Percentiles rank a stretch among this genome's conserved stretches.
Conservation (phyloP, 2,329 filamentous ascomycete genomes). For the Passalora sequoiae region DNA sequence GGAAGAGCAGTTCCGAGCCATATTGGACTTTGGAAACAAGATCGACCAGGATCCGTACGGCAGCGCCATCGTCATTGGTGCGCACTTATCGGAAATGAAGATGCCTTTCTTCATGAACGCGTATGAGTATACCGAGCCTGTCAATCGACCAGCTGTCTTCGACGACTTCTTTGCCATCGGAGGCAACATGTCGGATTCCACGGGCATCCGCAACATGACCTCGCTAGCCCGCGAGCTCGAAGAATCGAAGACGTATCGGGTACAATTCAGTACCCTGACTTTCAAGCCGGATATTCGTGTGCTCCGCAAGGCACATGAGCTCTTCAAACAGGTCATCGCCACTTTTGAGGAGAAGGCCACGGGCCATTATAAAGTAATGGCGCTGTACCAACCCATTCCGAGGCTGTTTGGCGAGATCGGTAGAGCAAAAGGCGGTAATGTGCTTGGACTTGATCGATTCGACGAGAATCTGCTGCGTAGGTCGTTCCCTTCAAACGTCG, state of each 20-base stretch:
- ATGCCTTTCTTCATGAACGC: constrained; percentile 15
- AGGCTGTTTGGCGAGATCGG: constrained; percentile 34
- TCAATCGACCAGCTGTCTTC: constrained; percentile 14
- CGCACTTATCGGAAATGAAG: constrained; percentile 10
- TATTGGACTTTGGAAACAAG: constrained; percentile 14
- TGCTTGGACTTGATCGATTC: constrained; percentile 36
- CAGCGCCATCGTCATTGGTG: constrained; percentile 13
- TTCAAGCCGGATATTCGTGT: constrained; percentile 18
- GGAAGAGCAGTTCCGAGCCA: constrained; percentile 11
- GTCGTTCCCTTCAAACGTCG: not conserved
- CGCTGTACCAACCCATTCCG: constrained; percentile 18
- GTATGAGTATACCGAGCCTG: constrained; percentile 15
- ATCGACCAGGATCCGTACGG: constrained; percentile 15
- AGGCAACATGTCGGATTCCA: constrained; percentile 15
- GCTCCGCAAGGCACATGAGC: constrained; percentile 13
- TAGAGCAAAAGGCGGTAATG: constrained; percentile 28
- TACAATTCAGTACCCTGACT: constrained; percentile 16
- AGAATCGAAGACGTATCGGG: constrained; percentile 9
- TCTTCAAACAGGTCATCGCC: constrained; percentile 7
- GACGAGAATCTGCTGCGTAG: constrained; percentile 21
- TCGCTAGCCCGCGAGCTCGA: constrained; percentile 15
- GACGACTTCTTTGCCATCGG: constrained; percentile 15
- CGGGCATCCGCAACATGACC: constrained; percentile 19
- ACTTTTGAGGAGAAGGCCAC: constrained; percentile 7
- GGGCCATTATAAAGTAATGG: constrained; percentile 6